These are phyloP conservation scores for Sinapis alba DNA, from an alignment of 441 rosid genomes.

Conservation along the genomic window DNA sequence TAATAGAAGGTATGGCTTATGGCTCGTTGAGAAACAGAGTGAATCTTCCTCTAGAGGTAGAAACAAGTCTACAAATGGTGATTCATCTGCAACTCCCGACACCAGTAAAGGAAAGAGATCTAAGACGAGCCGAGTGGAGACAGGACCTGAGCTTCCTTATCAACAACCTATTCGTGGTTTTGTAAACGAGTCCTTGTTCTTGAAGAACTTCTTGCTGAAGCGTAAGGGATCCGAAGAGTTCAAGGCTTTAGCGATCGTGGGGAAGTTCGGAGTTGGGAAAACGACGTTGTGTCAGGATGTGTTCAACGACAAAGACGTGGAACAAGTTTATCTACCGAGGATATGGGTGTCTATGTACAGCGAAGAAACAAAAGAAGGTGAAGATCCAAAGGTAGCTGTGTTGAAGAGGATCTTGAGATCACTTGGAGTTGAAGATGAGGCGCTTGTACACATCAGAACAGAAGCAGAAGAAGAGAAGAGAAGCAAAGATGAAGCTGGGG, in stretches of 20 bases:
- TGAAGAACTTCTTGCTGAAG: slow-evolving; percentile 41
- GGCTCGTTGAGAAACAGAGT: background rate
- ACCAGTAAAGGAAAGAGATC: background rate
- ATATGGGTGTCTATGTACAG: slow-evolving; percentile 47
- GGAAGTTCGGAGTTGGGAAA: slow-evolving; percentile 52
- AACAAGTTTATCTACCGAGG: slow-evolving; percentile 35
- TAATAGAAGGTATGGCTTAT: background rate
- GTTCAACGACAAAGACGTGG: slow-evolving; percentile 31
- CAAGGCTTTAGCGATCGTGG: slow-evolving; percentile 41
- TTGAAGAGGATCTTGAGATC: slow-evolving; percentile 39
- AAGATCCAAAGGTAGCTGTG: slow-evolving; percentile 17
- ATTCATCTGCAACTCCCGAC: background rate
- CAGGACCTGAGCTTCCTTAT: slow-evolving; percentile 6
- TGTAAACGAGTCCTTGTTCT: slow-evolving; percentile 31
- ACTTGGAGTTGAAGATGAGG: slow-evolving; percentile 42
- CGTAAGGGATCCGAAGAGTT: slow-evolving; percentile 21
- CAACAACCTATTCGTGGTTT: slow-evolving; percentile 39
- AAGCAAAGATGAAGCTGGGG: background rate
- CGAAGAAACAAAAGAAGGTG: background rate
- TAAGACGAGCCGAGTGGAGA: slow-evolving; percentile 11
- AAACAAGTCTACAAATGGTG: background rate
- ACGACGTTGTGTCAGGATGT: slow-evolving; percentile 46
- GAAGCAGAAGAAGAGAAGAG: slow-evolving; percentile 12
- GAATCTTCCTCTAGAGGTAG: slow-evolving; percentile 25
- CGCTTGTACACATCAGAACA: background rate